Base-by-base conservation (phyloP, 2,329 filamentous ascomycete species). In the Aspergillus bombycis region DNA sequence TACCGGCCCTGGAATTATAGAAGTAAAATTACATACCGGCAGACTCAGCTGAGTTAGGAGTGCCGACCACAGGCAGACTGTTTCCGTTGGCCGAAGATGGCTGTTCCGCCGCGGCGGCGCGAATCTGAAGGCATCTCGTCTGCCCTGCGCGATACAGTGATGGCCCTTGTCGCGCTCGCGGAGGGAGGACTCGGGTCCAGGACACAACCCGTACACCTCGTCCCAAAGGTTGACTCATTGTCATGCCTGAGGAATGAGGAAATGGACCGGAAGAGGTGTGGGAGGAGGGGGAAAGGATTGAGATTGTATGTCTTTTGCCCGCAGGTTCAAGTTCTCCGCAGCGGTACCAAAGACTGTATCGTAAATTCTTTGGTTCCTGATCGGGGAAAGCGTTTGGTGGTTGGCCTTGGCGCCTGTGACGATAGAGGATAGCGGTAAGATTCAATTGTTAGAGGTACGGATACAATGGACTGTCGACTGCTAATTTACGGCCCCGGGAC, bases 81-180 rank as follows among this genome's bases (percentile, higher is more conserved):
- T 74, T 75, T 38, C 78, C 77, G 64, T 77, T 77, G 57, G 77
- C 72, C 36, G 74, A 71, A 58, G 67, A 71, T 52, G 75, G 72
- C 59, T 79, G 74, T 54, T 74, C 77, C 59, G 78, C 75, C 4
- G 79, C 77, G 46, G 80, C 76, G 41, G 80, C 77, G 69, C 80
- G 80, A 71, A 82, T 78, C 63, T 81, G 79, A 58, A 82, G 71
- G 66, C 71, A 75, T 75, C 77, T 77, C 62, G 77, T 67, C 62
- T 73, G 71, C 59, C 55, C 64, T 63, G 46, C 61, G 60, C 70
- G 68, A 61, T 71, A 72, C 54, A 67, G 64, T 60, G 62, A 57
- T 52, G 54, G 57, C 55, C 55, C 60, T 66, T 69, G 70, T 67
- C 68, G 69, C 62, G 64, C 62, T 46, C 68, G 67, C 45, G 59